A percentile compares a stretch with the other conserved stretches of the same genome.
phyloP scores from a whole-genome alignment of 2,329 filamentous ascomycete genomes.

The Talaromyces amestolkiae region DNA sequence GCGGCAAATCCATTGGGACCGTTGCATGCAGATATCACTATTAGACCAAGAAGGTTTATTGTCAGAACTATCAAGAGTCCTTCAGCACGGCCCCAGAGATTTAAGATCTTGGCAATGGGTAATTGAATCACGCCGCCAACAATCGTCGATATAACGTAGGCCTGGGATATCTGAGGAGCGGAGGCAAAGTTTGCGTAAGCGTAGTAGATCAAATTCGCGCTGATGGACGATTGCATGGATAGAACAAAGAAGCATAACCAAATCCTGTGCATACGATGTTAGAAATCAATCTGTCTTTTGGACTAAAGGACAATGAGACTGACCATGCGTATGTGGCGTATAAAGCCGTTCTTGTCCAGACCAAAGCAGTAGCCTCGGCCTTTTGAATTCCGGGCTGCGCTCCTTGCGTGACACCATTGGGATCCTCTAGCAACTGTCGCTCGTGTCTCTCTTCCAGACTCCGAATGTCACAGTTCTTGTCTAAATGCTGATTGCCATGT shows the following conservation, averaged over 20 bases:
- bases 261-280: conserved; percentile 33
- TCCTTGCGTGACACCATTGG: conserved; percentile 26
- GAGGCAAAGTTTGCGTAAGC: conserved; percentile 52
- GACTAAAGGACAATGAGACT: conserved; percentile 1
- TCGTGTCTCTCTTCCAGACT: conserved; percentile 30
- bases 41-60: conserved; percentile 50
- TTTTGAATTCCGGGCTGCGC: conserved; percentile 38
- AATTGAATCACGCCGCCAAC: conserved; percentile 60
- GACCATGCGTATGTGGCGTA: conserved; percentile 34
- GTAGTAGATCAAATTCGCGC: conserved; percentile 46
- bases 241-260: conserved; percentile 49
- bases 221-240: conserved; percentile 43
- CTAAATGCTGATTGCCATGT: neutral
- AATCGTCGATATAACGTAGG: conserved; percentile 55
- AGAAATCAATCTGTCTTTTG: neutral
- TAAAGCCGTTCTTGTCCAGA: conserved; percentile 39
- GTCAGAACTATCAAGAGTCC: conserved; percentile 53
- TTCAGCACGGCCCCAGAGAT: conserved; percentile 62
- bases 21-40: conserved; percentile 61
- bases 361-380: conserved; percentile 42
- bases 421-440: conserved; percentile 26
- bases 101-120: conserved; percentile 60
- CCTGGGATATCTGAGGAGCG: conserved; percentile 53
- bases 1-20: conserved; percentile 63
- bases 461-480: conserved; percentile 12